Evolutionary conservation across 495 filamentous ascomycete species (phyloP), one percentile per base, ranked within the genome.

Genomic region (Echria macrotheca): DNA sequence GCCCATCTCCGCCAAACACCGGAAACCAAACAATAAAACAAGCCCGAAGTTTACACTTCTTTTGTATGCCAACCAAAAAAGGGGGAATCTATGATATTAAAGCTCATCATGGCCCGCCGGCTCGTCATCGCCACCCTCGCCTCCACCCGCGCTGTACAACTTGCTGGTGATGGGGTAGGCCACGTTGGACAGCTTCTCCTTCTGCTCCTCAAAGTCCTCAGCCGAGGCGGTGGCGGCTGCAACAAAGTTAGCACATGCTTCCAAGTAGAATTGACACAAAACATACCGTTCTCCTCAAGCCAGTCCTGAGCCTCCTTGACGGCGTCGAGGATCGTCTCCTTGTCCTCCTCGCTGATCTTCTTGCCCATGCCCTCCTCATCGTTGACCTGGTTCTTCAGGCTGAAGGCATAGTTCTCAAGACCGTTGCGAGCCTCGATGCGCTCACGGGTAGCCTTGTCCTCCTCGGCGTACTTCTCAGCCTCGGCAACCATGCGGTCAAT

Each of bases 91-190:
- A 66, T 64, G 56, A 40, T 66, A 63, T 75, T 90, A 98, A 77
- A 98, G 72, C 80, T 98, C 93, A 62, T 96, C 94, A 68, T 97
- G 94, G 33, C 68, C 73, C 36, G 64, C 64, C 38, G 84, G 79
- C 74, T 95, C 88, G 52, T 94, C 89, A 49, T 81, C 28, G 28
- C 28, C 81, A 31, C 82, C 86, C 42, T 75, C 80, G 46, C 68
- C 78, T 38, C 73, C 79, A 26, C 80, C 79, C 22, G 44, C 11
- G 54, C 75, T 81, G 74, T 98, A 95, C 44, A 95, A 74, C 81
- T 99, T 99, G 77, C 86, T 91, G 61, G 93, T 99, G 74, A 99
- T 99, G 26, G 93, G 93, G 75, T 97, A 96, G 18, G 93, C 93
- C 47, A 96, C 87, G 70, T 84, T 83, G 60, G 86, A 91, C 55